Evolutionary conservation across 345 rosid genomes (phyloP).

Genomic region (Bruguiera parviflora): DNA sequence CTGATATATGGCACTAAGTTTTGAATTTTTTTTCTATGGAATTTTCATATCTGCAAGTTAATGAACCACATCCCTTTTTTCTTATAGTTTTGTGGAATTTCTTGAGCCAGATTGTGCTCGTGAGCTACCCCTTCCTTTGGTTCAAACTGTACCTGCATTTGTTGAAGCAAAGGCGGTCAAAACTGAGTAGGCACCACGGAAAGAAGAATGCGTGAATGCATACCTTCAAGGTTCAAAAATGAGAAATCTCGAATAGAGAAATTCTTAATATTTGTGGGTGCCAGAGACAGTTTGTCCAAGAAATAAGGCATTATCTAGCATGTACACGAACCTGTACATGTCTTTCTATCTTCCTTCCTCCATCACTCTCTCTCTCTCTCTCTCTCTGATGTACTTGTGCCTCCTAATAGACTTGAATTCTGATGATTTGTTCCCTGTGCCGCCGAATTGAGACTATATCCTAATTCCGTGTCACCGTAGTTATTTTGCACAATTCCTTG

Average conservation of each 20-base stretch:
- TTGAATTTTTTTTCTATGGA: no score
- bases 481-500: no score
- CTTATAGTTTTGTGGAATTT: constrained; percentile 1
- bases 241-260: not conserved
- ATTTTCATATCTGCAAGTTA: no score
- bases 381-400: no score
- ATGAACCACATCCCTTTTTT: not conserved
- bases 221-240: not conserved
- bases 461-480: no score
- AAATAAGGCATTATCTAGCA: not conserved
- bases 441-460: no score
- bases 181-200: constrained; percentile 44
- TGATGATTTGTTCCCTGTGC: no score
- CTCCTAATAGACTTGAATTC: no score
- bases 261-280: not conserved
- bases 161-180: constrained; percentile 64
- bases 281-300: not conserved
- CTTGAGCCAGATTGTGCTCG: constrained; percentile 50
- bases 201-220: constrained; percentile 44
- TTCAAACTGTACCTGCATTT: constrained; percentile 68
- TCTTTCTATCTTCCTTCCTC: not conserved
- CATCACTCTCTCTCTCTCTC: no score
- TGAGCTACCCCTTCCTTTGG: constrained; percentile 73
- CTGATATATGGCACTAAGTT: no score
- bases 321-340: not conserved